These are phyloP conservation scores for Elongisporangium prolatum DNA, from an alignment of 352 stramenopile species.

Conservation along the genomic window DNA sequence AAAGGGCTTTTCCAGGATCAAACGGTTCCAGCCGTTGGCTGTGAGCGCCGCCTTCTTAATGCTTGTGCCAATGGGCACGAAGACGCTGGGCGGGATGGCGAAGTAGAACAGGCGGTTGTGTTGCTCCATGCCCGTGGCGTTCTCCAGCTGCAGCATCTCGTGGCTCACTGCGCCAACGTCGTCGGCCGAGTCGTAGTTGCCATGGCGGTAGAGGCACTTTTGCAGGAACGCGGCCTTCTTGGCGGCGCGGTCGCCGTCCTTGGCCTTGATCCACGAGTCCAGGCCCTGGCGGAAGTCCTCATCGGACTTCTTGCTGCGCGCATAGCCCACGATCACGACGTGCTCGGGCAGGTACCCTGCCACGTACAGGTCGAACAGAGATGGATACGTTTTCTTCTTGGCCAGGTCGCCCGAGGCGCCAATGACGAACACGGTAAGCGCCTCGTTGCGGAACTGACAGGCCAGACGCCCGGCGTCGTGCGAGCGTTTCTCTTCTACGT, in stretches of 20 bases:
- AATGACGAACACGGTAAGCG: conserved; percentile 83
- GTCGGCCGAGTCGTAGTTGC: conserved; percentile 83
- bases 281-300: conserved; percentile 83
- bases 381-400: conserved; percentile 92
- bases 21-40: conserved; percentile 90
- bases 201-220: conserved; percentile 74
- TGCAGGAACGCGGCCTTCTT: conserved; percentile 69
- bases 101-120: conserved; percentile 95
- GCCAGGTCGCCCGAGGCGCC: conserved; percentile 85
- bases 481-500: conserved; percentile 13
- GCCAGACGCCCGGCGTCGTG: conserved; percentile 45
- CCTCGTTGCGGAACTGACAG: conserved; percentile 64
- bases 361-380: conserved; percentile 84
- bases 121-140: conserved; percentile 40
- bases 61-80: conserved; percentile 89
- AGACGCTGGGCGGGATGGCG: conserved; percentile 95
- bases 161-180: conserved; percentile 66
- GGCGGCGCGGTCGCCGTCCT: conserved; percentile 32
- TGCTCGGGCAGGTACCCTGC: conserved; percentile 78
- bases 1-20: conserved; percentile 99
- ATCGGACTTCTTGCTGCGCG: conserved; percentile 74
- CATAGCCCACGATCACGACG: conserved; percentile 85
- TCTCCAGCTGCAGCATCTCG: conserved; percentile 64
- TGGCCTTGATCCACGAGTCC: conserved; percentile 54
- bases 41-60: conserved; percentile 91